Evolutionary conservation across 352 stramenopile genomes (phyloP), one percentile per base, ranked within the genome.

Genomic region (Pythium grandisporangium): DNA sequence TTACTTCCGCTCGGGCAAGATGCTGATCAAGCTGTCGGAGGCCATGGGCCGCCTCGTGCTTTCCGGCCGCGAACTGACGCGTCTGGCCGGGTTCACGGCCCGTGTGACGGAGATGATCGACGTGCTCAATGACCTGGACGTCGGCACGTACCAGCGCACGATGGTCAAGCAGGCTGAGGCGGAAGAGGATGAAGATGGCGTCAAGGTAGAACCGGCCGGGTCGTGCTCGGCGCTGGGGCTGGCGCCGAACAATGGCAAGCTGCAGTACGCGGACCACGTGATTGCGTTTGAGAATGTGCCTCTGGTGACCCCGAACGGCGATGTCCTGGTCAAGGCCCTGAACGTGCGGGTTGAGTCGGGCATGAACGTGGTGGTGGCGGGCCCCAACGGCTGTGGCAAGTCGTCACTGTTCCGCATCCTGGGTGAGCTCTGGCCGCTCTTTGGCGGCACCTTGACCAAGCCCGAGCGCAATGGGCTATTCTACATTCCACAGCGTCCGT

Each of bases 401-500:
- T 89, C 67, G 38, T 92, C 74, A 41, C 55, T 95, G 2, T 96
- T 96, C 59, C 74, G 85, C 13, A 77, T 90, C 45, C 60, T 96
- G 13, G 85, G 81, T 14, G 83, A 88, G 30, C 65, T 96, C 19
- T 96, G 85, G 85, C 80, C 82, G 2, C 53, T 95, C 34, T 87
- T 84, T 48, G 74, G 74, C 10, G 77, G 77, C 26, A 70, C 53
- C 39, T 46, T 95, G 26, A 84, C 74, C 26, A 93, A 93, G 51
- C 82, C 82, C 5, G 59, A 71, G 35, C 73, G 70, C 41, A 87
- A 83, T 42, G 70, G 76, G 12, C 53, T 95, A n/a, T 95, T 95
- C 58, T 96, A 95, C 68, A 88, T 95, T 27, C 82, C 82, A 1
- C 85, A 96, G 55, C 75, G 80, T 7, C 84, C 85, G 25, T 96